Evolutionary conservation across 495 filamentous ascomycete species (phyloP).

Genomic region (Ascobolus immersus): DNA sequence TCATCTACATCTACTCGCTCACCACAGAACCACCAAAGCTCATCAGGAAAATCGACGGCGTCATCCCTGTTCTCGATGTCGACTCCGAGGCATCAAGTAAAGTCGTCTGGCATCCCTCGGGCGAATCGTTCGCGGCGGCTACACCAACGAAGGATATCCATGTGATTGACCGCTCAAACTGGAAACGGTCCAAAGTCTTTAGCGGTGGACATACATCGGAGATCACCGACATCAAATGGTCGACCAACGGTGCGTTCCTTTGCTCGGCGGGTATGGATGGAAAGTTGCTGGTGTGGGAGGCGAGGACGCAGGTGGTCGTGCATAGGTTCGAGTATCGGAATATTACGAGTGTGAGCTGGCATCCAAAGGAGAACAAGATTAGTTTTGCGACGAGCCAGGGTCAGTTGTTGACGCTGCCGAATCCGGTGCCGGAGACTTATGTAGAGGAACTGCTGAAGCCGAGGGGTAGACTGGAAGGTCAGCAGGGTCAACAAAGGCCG

Average conservation of each 20-base stretch:
- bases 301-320: slow-evolving; percentile 55
- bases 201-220: slow-evolving; percentile 55
- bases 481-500: slow-evolving; percentile 21
- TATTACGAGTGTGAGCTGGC: slow-evolving; percentile 70
- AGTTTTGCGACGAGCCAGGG: slow-evolving; percentile 81
- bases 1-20: slow-evolving; percentile 71
- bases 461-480: too few relatives aligned
- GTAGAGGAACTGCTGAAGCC: slow-evolving; percentile 32
- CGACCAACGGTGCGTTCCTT: slow-evolving; percentile 73
- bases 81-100: slow-evolving; percentile 53
- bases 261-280: slow-evolving; percentile 62
- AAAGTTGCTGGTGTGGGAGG: slow-evolving; percentile 68
- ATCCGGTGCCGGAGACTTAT: slow-evolving; percentile 48
- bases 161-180: slow-evolving; percentile 60
- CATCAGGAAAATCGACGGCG: slow-evolving; percentile 55
- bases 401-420: slow-evolving; percentile 65
- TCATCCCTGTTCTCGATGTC: slow-evolving; percentile 53
- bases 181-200: slow-evolving; percentile 60
- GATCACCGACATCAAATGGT: slow-evolving; percentile 73
- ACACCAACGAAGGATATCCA: slow-evolving; percentile 68
- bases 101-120: slow-evolving; percentile 82
- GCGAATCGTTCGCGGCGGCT: slow-evolving; percentile 63
- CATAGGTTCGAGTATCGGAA: slow-evolving; percentile 49
- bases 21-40: slow-evolving; percentile 56
- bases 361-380: slow-evolving; percentile 61